These are phyloP conservation scores for Fragosphaeria purpurea DNA, from an alignment of 2,329 filamentous ascomycete genomes.

Conservation along the genomic window DNA sequence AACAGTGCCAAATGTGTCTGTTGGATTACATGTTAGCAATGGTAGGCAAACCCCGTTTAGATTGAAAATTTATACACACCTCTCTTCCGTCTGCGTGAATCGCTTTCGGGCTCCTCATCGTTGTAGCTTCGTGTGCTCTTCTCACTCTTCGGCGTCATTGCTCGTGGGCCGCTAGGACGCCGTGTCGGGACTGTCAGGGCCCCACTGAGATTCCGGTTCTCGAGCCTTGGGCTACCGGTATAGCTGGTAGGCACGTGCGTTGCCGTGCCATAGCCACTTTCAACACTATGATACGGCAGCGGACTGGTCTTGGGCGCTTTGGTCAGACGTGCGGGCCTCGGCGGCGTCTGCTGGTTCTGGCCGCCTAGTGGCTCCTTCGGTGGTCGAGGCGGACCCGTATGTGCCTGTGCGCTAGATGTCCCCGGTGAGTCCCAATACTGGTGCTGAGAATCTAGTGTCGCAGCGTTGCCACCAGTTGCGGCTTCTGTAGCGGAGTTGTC, in stretches of 20 bases:
- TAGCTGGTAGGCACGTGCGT: slow-evolving; percentile 33
- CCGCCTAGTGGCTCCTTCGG: slow-evolving; percentile 52
- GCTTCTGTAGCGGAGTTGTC: slow-evolving; percentile 26
- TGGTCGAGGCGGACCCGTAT: slow-evolving; percentile 40
- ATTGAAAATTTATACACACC: slow-evolving; percentile 25
- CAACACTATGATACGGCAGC: slow-evolving; percentile 44
- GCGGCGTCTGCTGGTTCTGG: slow-evolving; percentile 28
- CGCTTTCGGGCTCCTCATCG: slow-evolving; percentile 35
- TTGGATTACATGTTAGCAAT: slow-evolving; percentile 6
- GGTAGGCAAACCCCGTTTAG: neutral
- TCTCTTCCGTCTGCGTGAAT: slow-evolving; percentile 43
- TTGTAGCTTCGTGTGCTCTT: slow-evolving; percentile 24
- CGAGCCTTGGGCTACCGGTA: slow-evolving; percentile 41
- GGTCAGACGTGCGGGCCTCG: slow-evolving; percentile 36
- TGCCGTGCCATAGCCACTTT: slow-evolving; percentile 42
- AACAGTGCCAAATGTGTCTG: slow-evolving; percentile 45
- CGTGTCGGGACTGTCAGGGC: slow-evolving; percentile 42
- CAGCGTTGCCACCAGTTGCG: neutral
- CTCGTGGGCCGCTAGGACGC: slow-evolving; percentile 47
- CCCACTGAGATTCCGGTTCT: slow-evolving; percentile 47
- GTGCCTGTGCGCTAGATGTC: slow-evolving; percentile 17
- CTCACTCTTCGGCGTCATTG: slow-evolving; percentile 49
- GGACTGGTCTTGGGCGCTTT: slow-evolving; percentile 46
- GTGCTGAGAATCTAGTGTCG: slow-evolving; percentile 18
- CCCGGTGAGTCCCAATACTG: slow-evolving; percentile 35